These are phyloP conservation scores for Ambrosiella cleistominuta DNA, from an alignment of 2,329 filamentous ascomycete species.

Conservation along the genomic window DNA sequence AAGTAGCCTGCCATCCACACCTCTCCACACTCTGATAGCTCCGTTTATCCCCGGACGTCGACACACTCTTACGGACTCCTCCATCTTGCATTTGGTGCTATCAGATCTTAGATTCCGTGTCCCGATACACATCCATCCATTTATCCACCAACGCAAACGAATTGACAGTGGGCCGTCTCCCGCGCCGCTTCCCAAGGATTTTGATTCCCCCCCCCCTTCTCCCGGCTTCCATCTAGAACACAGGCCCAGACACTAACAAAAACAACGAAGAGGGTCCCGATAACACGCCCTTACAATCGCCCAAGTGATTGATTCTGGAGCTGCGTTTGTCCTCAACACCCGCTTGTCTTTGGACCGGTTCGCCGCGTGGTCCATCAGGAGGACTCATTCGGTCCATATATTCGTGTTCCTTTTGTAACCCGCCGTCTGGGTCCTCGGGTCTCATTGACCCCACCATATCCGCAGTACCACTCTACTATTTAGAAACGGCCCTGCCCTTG, in stretches of 20 bases:
- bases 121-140: too few species aligned
- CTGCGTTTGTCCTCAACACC: too few species aligned
- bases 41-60: slow-evolving; percentile 4
- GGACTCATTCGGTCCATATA: background rate
- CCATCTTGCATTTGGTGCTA: background rate
- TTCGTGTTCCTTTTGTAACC: background rate
- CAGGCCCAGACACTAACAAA: too few species aligned
- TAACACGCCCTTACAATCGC: too few species aligned
- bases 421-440: background rate
- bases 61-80: background rate
- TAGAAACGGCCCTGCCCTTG: background rate
- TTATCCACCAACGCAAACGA: too few species aligned
- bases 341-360: too few species aligned
- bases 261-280: too few species aligned
- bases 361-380: background rate
- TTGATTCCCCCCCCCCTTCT: too few species aligned
- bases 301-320: too few species aligned
- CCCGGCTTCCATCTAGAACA: too few species aligned
- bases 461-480: background rate
- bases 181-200: too few species aligned
- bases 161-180: too few species aligned
- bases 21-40: background rate
- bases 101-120: background rate
- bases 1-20: background rate
- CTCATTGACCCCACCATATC: background rate